Percentiles rank a stretch among this genome's conserved stretches.
Conservation (phyloP, 2,329 filamentous ascomycete genomes). For the Alternaria rosae region DNA sequence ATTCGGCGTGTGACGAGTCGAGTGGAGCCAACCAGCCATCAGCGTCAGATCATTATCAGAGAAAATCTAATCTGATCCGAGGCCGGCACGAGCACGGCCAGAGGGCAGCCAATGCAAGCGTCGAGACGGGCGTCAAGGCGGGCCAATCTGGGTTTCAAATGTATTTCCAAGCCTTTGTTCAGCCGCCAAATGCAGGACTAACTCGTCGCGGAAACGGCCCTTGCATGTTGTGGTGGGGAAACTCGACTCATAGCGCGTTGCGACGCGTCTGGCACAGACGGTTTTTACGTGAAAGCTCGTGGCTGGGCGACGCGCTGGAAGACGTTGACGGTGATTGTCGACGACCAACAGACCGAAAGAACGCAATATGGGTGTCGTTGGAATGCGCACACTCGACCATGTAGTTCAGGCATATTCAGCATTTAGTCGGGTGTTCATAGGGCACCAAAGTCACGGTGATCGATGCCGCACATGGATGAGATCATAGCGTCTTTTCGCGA, state of each 20-base stretch:
- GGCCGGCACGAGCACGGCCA: conserved; percentile 22
- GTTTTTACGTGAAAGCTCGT: conserved; percentile 29
- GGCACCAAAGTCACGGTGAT: conserved; percentile 9
- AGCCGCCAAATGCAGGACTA: conserved; percentile 36
- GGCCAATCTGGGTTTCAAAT: conserved; percentile 18
- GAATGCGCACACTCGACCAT: conserved; percentile 8
- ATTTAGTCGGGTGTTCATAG: not conserved
- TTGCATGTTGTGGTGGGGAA: conserved; percentile 42
- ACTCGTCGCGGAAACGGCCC: conserved; percentile 31
- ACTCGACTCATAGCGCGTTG: conserved; percentile 43
- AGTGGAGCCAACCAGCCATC: conserved; percentile 15
- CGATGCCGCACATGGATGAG: conserved; percentile 21
- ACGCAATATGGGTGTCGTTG: conserved; percentile 27
- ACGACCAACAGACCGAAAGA: not conserved
- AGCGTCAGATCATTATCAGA: conserved; percentile 18
- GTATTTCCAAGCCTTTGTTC: conserved; percentile 43
- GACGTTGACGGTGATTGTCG: conserved; percentile 12
- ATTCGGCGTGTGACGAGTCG: conserved; percentile 9
- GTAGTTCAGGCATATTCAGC: not conserved
- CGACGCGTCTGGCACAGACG: conserved; percentile 40
- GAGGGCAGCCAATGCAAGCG: conserved; percentile 23
- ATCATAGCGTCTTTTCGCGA: conserved; percentile 39
- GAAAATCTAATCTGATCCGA: conserved; percentile 40
- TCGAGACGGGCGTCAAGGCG: conserved; percentile 13
- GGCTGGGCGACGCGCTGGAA: conserved; percentile 35